Base-by-base conservation (phyloP, 2,329 filamentous ascomycete species). In the Hymenoscyphus repandus region DNA sequence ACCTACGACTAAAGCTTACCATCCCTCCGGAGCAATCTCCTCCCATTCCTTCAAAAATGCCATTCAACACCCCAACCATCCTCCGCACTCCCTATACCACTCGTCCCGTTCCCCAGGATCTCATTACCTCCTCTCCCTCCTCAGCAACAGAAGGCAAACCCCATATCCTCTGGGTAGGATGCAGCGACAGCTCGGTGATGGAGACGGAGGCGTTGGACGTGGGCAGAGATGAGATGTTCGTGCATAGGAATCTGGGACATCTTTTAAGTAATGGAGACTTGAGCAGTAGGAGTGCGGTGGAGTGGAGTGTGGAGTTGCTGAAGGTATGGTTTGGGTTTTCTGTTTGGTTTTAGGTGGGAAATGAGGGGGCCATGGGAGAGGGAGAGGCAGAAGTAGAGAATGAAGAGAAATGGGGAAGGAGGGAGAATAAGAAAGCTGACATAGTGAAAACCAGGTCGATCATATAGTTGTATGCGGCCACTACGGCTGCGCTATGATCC, bases 221-320 rank as follows among this genome's bases (percentile, higher is more conserved):
- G 48, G 70, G 79, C 55, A 80, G 82, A 5, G 82, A 83, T 33
- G 82, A 86, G 58, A 77, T 86, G 57, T 86, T 87, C 66, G 81
- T 85, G 39, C 83, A 86, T 70, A 77, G 83, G 58, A 86, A 87
- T 68, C 84, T 87, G 64, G 83, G 83, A 60, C 86, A 86, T 68
- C 72, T 85, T 56, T 66, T 86, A 46, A 76, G 77, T 57, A 69
- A 76, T 36, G 75, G 75, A 59, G 83, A 87, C 63, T 69, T 85
- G 59, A 82, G 73, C 64, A 75, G 77, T 34, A 70, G 77, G 17
- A 74, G 74, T 57, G 83, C 86, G 39, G 77, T 87, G 62, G 78
- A 85, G 58, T 87, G 79, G 65, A 77, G 80, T 46, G 79, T 87
- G 53, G 71, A 74, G 52, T 72, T 82, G 62, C 68, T 86, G 39